Evolutionary conservation across 331 rosid species (phyloP).

Genomic region (Malus hybrid): DNA sequence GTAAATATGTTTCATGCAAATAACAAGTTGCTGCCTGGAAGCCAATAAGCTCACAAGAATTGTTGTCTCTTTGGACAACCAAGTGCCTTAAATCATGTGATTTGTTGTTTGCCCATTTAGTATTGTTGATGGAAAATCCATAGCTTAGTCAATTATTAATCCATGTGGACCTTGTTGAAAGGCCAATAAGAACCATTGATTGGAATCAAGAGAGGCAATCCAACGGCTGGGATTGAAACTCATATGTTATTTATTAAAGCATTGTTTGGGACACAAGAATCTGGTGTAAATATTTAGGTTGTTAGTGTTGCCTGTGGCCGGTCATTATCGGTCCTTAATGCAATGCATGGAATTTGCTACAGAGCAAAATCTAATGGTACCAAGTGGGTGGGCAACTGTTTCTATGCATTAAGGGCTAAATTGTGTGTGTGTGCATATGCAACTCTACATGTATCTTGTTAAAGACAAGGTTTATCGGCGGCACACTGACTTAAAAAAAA

Average conservation of each 20-base stretch:
- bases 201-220: background rate
- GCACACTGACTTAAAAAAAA: too few species aligned
- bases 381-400: slow-evolving; percentile 36
- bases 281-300: slow-evolving; percentile 15
- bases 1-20: too few species aligned
- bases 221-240: slow-evolving; percentile 11
- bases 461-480: slow-evolving; percentile 31
- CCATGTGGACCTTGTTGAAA: slow-evolving; percentile 15
- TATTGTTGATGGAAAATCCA: slow-evolving; percentile 5
- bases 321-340: slow-evolving; percentile 28
- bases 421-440: background rate
- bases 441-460: slow-evolving; percentile 47
- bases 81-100: slow-evolving; percentile 30
- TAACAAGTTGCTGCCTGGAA: background rate
- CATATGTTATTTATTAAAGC: slow-evolving; percentile 8
- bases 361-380: slow-evolving; percentile 17
- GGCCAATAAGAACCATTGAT: background rate
- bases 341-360: slow-evolving; percentile 21
- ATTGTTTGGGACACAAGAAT: slow-evolving; percentile 23
- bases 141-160: slow-evolving; percentile 13
- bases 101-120: slow-evolving; percentile 17
- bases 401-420: slow-evolving; percentile 19
- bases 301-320: slow-evolving; percentile 24
- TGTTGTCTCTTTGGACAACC: slow-evolving; percentile 11
- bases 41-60: slow-evolving; percentile 9